Conservation (phyloP, 805 yeast species). For the Kregervanrija pseudodelftensis region DNA sequence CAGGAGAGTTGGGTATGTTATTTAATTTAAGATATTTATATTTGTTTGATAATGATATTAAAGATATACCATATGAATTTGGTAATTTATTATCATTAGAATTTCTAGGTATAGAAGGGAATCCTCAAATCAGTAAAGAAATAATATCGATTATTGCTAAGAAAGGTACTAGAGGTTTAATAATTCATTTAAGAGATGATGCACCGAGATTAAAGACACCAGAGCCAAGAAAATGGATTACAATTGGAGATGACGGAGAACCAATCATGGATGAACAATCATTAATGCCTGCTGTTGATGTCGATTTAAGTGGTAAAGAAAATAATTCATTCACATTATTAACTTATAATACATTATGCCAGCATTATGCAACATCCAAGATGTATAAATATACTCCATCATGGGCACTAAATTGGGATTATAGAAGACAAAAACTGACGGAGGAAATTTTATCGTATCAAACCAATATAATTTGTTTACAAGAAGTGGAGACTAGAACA, state of each 20-base stretch:
- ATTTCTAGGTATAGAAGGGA: slow-evolving; percentile 90
- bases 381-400: slow-evolving; percentile 93
- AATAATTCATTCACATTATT: slow-evolving; percentile 59
- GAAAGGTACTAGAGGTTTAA: slow-evolving; percentile 78
- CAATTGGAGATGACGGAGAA: slow-evolving; percentile 73
- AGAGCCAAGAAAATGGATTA: slow-evolving; percentile 76
- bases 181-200: slow-evolving; percentile 74
- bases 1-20: slow-evolving; percentile 77
- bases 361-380: slow-evolving; percentile 87
- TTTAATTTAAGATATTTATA: slow-evolving; percentile 75
- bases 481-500: slow-evolving; percentile 87
- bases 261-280: slow-evolving; percentile 26
- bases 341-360: slow-evolving; percentile 90
- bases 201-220: slow-evolving; percentile 63
- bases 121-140: slow-evolving; percentile 59
- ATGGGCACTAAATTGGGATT: slow-evolving; percentile 95
- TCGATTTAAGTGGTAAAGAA: slow-evolving; percentile 23
- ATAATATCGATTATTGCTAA: slow-evolving; percentile 63
- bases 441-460: slow-evolving; percentile 60
- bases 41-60: slow-evolving; percentile 78
- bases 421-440: slow-evolving; percentile 68
- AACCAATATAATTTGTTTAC: slow-evolving; percentile 82
- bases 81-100: slow-evolving; percentile 80
- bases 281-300: slow-evolving; percentile 16
- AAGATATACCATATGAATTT: slow-evolving; percentile 71